Evolutionary conservation across 331 rosid genomes (phyloP).

Genomic region (Malus hybrid): DNA sequence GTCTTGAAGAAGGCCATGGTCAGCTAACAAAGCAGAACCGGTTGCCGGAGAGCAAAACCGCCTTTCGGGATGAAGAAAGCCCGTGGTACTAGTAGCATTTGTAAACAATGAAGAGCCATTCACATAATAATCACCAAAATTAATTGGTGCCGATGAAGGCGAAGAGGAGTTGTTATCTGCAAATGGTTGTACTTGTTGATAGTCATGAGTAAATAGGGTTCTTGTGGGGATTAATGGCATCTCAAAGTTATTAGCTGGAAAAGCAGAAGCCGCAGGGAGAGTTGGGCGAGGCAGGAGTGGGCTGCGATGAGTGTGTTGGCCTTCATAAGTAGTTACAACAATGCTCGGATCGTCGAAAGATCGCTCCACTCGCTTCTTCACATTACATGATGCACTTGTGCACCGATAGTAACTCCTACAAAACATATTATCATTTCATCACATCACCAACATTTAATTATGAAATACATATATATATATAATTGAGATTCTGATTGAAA

Average conservation of each 20-base stretch:
- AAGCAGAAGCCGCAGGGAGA: conserved; percentile 14
- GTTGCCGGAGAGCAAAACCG: conserved; percentile 36
- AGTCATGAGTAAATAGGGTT: conserved; percentile 25
- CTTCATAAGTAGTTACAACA: conserved; percentile 97
- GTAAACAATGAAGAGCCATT: background rate
- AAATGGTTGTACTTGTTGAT: conserved; percentile 15
- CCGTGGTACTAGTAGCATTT: background rate
- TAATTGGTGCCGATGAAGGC: background rate
- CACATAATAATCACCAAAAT: conserved; percentile 7
- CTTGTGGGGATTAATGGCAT: conserved; percentile 16
- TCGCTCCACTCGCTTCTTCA: conserved; percentile 93
- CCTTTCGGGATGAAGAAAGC: conserved; percentile 35
- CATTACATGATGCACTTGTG: conserved; percentile 80
- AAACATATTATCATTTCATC: background rate
- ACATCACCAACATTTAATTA: background rate
- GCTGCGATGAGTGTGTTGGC: conserved; percentile 83
- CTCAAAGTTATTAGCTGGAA: background rate
- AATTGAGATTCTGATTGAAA: background rate
- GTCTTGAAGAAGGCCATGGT: conserved; percentile 89
- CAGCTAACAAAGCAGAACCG: conserved; percentile 32
- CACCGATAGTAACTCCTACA: conserved; percentile 96
- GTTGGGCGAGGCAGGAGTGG: conserved; percentile 54
- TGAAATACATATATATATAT: background rate
- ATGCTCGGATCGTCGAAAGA: conserved; percentile 64
- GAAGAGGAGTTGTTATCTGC: background rate